Evolutionary conservation across 169 alveolate species (phyloP).

Genomic region (Cryptosporidium canis): DNA sequence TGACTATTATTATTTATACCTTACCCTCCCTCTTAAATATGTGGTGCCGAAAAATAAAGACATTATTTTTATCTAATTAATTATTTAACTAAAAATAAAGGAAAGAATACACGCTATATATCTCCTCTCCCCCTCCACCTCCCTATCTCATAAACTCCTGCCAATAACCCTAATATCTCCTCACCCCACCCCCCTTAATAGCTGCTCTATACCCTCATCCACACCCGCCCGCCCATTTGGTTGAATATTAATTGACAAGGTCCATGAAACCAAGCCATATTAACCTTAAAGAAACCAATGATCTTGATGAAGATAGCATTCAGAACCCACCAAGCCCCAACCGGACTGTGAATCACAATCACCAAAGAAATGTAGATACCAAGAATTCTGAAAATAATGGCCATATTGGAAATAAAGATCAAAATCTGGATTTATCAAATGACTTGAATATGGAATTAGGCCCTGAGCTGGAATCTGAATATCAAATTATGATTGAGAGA

Average conservation of each 20-base stretch:
- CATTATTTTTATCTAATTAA: too few species aligned
- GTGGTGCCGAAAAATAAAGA: too few species aligned
- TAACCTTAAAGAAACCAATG: not conserved
- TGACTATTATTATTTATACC: too few species aligned
- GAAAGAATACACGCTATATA: too few species aligned
- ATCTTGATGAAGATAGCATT: not conserved
- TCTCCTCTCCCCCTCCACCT: too few species aligned
- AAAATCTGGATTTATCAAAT: not conserved
- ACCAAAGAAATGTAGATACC: not conserved
- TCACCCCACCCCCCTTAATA: not conserved
- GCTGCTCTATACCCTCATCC: not conserved
- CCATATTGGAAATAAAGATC: not conserved
- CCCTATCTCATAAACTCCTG: too few species aligned
- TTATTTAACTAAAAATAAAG: too few species aligned
- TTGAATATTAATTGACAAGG: not conserved
- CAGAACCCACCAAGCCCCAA: not conserved
- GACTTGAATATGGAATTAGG: not conserved
- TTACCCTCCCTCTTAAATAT: too few species aligned
- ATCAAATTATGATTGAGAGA: not conserved
- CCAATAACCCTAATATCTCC: too few species aligned
- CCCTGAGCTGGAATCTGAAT: not conserved
- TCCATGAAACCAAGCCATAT: not conserved
- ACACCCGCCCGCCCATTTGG: not conserved
- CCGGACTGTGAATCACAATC: not conserved
- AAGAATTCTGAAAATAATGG: not conserved